A percentile compares a stretch with the other conserved stretches of the same genome.
Conservation (phyloP, 176 grass and related monocot genomes). For the Sorghum bicolor region DNA sequence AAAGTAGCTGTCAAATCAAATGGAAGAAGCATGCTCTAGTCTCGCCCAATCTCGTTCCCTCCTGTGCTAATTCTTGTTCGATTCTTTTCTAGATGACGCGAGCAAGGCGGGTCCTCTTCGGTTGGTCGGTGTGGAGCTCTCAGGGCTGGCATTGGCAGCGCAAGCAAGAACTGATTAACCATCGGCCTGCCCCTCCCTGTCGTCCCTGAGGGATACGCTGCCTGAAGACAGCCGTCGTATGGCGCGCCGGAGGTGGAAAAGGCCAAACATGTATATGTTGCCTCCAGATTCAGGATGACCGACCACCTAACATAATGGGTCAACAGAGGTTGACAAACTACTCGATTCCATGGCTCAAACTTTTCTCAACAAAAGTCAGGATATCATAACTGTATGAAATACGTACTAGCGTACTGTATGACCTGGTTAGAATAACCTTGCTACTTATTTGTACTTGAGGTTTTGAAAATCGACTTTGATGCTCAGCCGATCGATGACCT, state of each 20-base stretch:
- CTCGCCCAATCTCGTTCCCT: not conserved
- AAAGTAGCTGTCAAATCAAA: not conserved
- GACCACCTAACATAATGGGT: slow-evolving; percentile 18
- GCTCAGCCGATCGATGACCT: not conserved
- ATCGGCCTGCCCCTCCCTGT: slow-evolving; percentile 19
- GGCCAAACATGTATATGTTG: slow-evolving; percentile 6
- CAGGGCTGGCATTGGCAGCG: not conserved
- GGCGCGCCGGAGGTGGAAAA: not conserved
- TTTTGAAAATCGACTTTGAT: no score
- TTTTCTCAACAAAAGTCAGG: not conserved
- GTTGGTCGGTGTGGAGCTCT: slow-evolving; percentile 4
- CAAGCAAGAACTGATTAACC: slow-evolving; percentile 34
- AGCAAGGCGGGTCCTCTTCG: not conserved
- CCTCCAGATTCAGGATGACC: slow-evolving; percentile 14
- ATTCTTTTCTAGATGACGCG: slow-evolving; percentile 12
- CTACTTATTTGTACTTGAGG: no score
- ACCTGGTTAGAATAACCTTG: not conserved
- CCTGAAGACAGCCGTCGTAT: not conserved
- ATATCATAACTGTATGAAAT: not conserved
- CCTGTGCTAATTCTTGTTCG: not conserved
- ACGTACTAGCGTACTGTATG: not conserved
- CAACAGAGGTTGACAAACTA: slow-evolving; percentile 12
- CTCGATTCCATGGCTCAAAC: not conserved
- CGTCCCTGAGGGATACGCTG: slow-evolving; percentile 3
- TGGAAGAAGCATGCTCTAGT: not conserved